A percentile compares a stretch with the other conserved stretches of the same genome.
Evolutionary conservation across 73 alveolate genomes (phyloP).

Genomic region (Durusdinium trenchii): DNA sequence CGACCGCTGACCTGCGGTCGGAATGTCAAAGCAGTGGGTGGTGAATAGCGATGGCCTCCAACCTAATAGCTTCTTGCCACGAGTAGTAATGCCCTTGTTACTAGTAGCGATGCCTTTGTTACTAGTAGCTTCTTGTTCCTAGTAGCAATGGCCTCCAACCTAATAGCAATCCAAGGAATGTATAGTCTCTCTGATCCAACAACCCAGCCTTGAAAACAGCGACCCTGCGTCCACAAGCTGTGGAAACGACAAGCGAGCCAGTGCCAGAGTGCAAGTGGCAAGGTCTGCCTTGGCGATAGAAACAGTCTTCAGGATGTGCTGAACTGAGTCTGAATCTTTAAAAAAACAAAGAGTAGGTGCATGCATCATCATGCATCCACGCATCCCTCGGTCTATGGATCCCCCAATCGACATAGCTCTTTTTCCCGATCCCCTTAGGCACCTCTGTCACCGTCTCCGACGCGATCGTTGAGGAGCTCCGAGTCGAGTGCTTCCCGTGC

Average conservation of each 20-base stretch:
- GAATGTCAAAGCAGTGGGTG: not conserved
- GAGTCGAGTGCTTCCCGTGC: no score
- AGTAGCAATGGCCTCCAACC: not conserved
- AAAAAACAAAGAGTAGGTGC: no score
- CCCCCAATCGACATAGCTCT: no score
- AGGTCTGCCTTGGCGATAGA: constrained; percentile 39
- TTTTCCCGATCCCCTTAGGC: no score
- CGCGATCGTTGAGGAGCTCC: no score
- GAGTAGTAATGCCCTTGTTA: not conserved
- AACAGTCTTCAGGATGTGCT: not conserved
- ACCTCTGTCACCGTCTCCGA: no score
- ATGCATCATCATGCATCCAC: no score
- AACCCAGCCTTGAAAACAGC: constrained; percentile 47
- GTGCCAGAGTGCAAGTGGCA: constrained; percentile 21
- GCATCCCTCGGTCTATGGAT: no score
- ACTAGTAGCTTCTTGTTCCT: not conserved
- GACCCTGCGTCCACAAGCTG: constrained; percentile 76
- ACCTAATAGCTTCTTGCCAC: not conserved
- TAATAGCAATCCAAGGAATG: not conserved
- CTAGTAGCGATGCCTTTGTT: no score
- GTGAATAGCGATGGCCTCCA: no score
- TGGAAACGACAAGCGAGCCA: constrained; percentile 83
- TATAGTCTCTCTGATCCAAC: not conserved
- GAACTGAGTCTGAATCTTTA: no score
- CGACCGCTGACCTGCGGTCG: not conserved